Conservation (phyloP, 1,139 yeast species). For the Taphrina betulina region DNA sequence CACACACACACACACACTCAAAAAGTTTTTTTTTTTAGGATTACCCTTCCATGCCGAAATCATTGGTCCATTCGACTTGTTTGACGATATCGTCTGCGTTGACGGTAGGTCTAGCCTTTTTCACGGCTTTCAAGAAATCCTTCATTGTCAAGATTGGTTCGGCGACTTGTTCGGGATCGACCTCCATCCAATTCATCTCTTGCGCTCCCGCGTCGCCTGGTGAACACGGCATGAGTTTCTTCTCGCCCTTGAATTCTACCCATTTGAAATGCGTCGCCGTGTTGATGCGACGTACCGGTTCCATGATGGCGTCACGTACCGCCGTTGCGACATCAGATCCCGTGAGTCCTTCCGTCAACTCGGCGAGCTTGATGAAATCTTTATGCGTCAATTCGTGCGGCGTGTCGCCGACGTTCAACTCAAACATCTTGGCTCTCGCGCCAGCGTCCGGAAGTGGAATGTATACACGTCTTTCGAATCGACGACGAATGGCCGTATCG, state of each 20-base stretch:
- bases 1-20: too few species aligned
- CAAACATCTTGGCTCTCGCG: constrained; percentile 91
- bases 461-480: constrained; percentile 86
- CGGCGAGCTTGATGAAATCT: constrained; percentile 77
- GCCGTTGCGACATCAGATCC: constrained; percentile 98
- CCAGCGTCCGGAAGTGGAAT: constrained; percentile 90
- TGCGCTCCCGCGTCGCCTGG: constrained; percentile 87
- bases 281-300: constrained; percentile 93
- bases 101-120: constrained; percentile 91
- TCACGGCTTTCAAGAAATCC: constrained; percentile 90
- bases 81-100: constrained; percentile 75
- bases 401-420: constrained; percentile 84
- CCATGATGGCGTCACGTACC: constrained; percentile 96
- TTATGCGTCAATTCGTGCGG: constrained; percentile 74
- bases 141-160: constrained; percentile 88
- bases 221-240: constrained; percentile 82
- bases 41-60: constrained; percentile 50
- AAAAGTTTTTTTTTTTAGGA: too few species aligned
- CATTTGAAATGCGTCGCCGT: constrained; percentile 91
- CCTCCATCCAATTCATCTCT: constrained; percentile 92
- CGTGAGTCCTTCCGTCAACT: constrained; percentile 95
- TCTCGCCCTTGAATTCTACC: constrained; percentile 46
- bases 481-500: constrained; percentile 93
- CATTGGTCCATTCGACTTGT: constrained; percentile 85
- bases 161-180: constrained; percentile 79